These are phyloP conservation scores for Schoenoplectus triqueter DNA, from an alignment of 202 grass and related monocot genomes.

Conservation along the genomic window DNA sequence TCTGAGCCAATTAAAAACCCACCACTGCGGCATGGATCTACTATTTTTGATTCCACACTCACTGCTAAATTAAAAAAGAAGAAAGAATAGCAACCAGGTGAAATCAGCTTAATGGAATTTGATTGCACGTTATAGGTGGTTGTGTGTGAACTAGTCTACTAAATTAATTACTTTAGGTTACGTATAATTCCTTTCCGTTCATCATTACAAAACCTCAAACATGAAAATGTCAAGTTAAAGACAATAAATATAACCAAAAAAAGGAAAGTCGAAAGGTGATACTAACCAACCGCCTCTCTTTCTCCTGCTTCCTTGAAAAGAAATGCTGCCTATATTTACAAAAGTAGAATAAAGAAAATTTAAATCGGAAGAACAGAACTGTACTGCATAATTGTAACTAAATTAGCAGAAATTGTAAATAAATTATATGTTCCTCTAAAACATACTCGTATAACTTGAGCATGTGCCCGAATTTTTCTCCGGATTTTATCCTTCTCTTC, in stretches of 20 bases:
- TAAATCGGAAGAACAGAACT: background rate
- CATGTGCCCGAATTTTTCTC: constrained; percentile 77
- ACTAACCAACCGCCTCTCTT: constrained; percentile 60
- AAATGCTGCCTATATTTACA: constrained; percentile 84
- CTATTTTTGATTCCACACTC: constrained; percentile 31
- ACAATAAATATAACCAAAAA: constrained; percentile 16
- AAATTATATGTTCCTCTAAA: constrained; percentile 18
- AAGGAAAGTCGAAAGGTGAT: background rate
- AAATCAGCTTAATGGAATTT: background rate
- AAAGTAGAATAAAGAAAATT: constrained; percentile 44
- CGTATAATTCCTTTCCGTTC: background rate
- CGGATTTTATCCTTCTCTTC: constrained; percentile 82
- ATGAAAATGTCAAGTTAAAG: background rate
- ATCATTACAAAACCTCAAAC: constrained; percentile 15
- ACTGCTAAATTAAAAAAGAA: constrained; percentile 17
- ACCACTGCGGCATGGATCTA: constrained; percentile 30
- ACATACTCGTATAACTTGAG: constrained; percentile 94
- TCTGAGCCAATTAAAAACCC: constrained; percentile 37
- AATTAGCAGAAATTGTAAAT: constrained; percentile 7
- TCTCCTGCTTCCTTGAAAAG: constrained; percentile 98
- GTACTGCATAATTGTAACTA: background rate
- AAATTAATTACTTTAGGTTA: background rate
- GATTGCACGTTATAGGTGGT: constrained; percentile 6
- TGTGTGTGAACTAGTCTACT: background rate
- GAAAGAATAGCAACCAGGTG: constrained; percentile 17